Evolutionary conservation across 2,329 filamentous ascomycete genomes (phyloP), one percentile per base, ranked within the genome.

Genomic region (Chrysoporthe puriensis): DNA sequence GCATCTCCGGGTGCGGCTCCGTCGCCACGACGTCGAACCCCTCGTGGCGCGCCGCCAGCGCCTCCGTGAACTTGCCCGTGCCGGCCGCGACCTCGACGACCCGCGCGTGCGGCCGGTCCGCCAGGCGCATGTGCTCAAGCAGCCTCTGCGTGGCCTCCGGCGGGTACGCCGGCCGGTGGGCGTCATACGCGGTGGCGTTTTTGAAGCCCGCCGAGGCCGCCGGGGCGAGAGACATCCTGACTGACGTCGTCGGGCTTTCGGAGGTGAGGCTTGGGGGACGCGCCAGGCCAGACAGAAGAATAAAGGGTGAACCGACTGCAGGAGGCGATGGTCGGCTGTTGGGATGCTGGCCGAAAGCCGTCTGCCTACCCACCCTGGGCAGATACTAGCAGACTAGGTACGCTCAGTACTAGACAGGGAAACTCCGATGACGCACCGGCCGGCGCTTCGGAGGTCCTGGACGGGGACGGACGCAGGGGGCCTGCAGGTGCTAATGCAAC

Each of bases 161-260:
- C 1, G 87, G 84, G 76, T 93, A 93, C 0, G 87, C 86, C 1
- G 91, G 91, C 16, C 91, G 86, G 75, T 93, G 82, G 50, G 83
- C 77, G 74, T 93, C 90, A 76, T 94, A 93, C 32, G 82, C 81
- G 2, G 82, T 75, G 21, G 89, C 90, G 71, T 91, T 83, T 70
- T 85, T 80, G 77, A 93, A 93, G 66, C 90, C 90, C 63, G 90
- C 82, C 6, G 76, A 73, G 58, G 82, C 82, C 4, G 70, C 74
- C 9, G 69, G 57, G 32, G 74, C 71, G 59, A 77, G 72, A 18
- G 64, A 67, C 68, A 67, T 69, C 1, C 6, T 44, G 21, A 52
- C 9, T 40, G 36, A 7, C 36, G 36, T 40, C 36, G 36, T 9
- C 36, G 36, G 36, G 36, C 5, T 40, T 40, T 40, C 36, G 36